Percentiles rank a stretch among this genome's conserved stretches.
Conservation (phyloP, 2,329 filamentous ascomycete species). For the Endocalyx cinctus region DNA sequence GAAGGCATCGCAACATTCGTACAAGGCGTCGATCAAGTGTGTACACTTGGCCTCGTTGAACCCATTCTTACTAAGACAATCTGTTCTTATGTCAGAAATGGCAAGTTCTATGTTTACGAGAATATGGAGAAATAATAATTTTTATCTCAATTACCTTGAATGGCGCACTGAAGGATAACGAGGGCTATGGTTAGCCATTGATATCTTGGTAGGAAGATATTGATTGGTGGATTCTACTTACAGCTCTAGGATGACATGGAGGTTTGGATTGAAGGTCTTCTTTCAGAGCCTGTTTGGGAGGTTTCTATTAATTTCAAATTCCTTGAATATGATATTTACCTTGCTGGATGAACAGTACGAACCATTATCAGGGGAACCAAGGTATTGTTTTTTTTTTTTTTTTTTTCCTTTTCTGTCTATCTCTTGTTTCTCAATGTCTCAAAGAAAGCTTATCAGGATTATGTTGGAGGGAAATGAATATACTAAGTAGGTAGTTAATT, state of each 20-base stretch:
- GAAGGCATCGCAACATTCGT: slow-evolving; percentile 88
- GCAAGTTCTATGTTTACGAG: not conserved
- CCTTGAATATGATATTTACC: too few relatives aligned
- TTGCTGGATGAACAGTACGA: too few relatives aligned
- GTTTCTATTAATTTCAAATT: too few relatives aligned
- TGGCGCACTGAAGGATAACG: slow-evolving; percentile 80
- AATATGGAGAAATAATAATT: not conserved
- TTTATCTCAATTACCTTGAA: slow-evolving; percentile 61
- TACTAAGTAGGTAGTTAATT: too few relatives aligned
- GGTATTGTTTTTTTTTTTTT: too few relatives aligned
- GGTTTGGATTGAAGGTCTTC: slow-evolving; percentile 68
- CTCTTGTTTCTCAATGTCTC: too few relatives aligned
- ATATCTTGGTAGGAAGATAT: slow-evolving; percentile 1
- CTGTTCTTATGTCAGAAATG: slow-evolving; percentile 40
- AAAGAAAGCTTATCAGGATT: too few relatives aligned
- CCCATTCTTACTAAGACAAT: slow-evolving; percentile 77
- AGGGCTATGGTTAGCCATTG: too few relatives aligned
- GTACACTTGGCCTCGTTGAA: slow-evolving; percentile 85
- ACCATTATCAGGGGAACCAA: too few relatives aligned
- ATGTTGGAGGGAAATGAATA: too few relatives aligned
- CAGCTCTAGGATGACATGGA: slow-evolving; percentile 78
- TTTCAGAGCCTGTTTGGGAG: slow-evolving; percentile 48
- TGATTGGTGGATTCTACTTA: too few relatives aligned
- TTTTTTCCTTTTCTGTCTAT: too few relatives aligned
- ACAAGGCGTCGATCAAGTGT: slow-evolving; percentile 73